Conservation (phyloP, 768 basidiomycete species). For the Tulasnella sp. region DNA sequence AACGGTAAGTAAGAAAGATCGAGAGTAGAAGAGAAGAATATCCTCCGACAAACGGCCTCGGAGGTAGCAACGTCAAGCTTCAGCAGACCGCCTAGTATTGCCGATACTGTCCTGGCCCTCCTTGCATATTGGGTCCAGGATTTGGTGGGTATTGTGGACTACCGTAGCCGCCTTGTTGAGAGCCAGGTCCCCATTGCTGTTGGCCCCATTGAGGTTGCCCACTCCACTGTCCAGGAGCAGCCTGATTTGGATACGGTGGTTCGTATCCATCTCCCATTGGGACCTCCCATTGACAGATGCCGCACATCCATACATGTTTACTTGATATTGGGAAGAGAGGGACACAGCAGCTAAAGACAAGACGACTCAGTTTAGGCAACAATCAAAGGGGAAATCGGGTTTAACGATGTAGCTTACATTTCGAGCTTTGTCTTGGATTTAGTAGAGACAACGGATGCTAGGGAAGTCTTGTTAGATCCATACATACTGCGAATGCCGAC, state of each 20-base stretch:
- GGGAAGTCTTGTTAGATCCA: neutral
- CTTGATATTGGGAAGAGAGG: conserved; percentile 49
- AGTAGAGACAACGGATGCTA: conserved; percentile 49
- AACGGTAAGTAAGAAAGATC: no score
- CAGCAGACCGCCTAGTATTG: neutral
- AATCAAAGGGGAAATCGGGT: neutral
- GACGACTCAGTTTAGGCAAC: neutral
- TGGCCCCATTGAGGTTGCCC: neutral
- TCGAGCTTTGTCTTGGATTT: conserved; percentile 66
- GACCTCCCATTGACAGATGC: conserved; percentile 55
- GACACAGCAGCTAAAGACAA: conserved; percentile 37
- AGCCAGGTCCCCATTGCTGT: neutral
- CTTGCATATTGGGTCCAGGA: neutral
- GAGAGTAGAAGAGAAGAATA: no score
- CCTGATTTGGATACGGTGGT: conserved; percentile 25
- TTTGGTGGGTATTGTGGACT: conserved; percentile 4
- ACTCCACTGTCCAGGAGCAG: conserved; percentile 11
- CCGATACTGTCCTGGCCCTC: conserved; percentile 2
- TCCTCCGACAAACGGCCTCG: no score
- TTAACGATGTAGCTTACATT: conserved; percentile 28
- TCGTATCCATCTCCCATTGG: conserved; percentile 20
- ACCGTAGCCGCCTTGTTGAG: neutral
- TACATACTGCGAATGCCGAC: neutral
- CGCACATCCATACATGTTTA: conserved; percentile 57
- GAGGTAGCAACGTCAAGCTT: neutral